phyloP scores from a whole-genome alignment of 2,329 filamentous ascomycete genomes.

The Coniochaeta sp. region DNA sequence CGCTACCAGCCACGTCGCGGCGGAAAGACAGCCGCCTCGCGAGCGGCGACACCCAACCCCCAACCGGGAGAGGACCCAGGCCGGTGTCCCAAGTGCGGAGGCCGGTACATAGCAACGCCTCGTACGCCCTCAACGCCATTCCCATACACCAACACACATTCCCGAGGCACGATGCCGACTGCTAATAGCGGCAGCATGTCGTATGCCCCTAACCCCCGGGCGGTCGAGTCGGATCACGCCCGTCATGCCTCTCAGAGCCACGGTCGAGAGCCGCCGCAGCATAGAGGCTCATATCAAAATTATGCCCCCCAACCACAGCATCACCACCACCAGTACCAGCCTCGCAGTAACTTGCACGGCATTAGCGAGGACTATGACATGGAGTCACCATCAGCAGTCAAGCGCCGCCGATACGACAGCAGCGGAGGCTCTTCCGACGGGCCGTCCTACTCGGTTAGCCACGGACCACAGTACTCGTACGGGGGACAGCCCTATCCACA shows the following conservation, averaged over 20 bases:
- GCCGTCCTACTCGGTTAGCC: slow-evolving; percentile 6
- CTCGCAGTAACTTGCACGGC: slow-evolving; percentile 22
- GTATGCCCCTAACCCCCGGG: slow-evolving; percentile 18
- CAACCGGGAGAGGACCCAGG: slow-evolving; percentile 39
- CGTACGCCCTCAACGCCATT: slow-evolving; percentile 49
- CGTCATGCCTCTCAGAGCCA: slow-evolving; percentile 18
- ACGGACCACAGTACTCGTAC: neutral
- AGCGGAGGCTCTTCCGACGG: slow-evolving; percentile 14
- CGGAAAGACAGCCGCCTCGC: slow-evolving; percentile 22
- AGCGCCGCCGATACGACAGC: slow-evolving; percentile 25
- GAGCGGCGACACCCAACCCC: slow-evolving; percentile 12
- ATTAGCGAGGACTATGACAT: slow-evolving; percentile 27
- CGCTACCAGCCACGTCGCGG: slow-evolving; percentile 81
- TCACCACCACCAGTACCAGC: slow-evolving; percentile 11
- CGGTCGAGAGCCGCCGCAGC: neutral
- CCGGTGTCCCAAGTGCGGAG: slow-evolving; percentile 65
- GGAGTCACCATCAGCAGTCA: slow-evolving; percentile 26
- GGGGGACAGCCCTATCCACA: neutral
- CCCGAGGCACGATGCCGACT: slow-evolving; percentile 14
- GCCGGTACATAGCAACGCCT: slow-evolving; percentile 57
- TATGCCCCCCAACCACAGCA: neutral
- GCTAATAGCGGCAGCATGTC: slow-evolving; percentile 2
- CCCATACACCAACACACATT: slow-evolving; percentile 24
- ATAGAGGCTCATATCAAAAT: neutral
- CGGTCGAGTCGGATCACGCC: slow-evolving; percentile 20